Evolutionary conservation across 805 yeast genomes (phyloP).

Genomic region (Starmerella scarabaei): DNA sequence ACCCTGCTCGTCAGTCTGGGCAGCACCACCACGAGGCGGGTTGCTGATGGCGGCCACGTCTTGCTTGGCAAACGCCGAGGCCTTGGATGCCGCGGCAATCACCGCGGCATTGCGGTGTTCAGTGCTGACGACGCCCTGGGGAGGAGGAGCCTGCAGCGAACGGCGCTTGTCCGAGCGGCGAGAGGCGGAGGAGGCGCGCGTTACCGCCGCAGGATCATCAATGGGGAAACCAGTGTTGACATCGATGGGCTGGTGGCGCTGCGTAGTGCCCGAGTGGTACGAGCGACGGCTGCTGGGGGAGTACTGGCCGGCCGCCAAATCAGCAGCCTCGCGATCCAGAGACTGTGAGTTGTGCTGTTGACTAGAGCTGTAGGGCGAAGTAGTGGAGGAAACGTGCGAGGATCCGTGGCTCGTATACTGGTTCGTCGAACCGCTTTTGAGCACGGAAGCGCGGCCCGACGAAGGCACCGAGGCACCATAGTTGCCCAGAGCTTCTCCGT

Average conservation of each 20-base stretch:
- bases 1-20: constrained; percentile 1
- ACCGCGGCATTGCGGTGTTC: constrained; percentile 17
- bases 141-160: not conserved
- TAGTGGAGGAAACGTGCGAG: not conserved
- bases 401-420: no score
- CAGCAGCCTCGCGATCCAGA: not conserved
- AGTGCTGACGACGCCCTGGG: not conserved
- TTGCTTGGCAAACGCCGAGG: constrained; percentile 17
- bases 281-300: not conserved
- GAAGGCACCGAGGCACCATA: no score
- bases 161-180: constrained; percentile 1
- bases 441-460: no score
- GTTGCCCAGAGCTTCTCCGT: no score
- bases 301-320: not conserved
- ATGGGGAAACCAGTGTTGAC: constrained; percentile 17
- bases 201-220: constrained; percentile 1
- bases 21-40: constrained; percentile 1
- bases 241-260: constrained; percentile 14
- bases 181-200: not conserved
- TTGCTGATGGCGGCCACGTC: constrained; percentile 16
- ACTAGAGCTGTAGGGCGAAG: no score
- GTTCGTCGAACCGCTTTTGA: no score
- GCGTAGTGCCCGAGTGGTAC: not conserved
- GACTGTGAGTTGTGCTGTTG: no score
- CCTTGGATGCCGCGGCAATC: constrained; percentile 17